Evolutionary conservation across 176 grass and related monocot genomes (phyloP).

Genomic region (Bromus sterilis): DNA sequence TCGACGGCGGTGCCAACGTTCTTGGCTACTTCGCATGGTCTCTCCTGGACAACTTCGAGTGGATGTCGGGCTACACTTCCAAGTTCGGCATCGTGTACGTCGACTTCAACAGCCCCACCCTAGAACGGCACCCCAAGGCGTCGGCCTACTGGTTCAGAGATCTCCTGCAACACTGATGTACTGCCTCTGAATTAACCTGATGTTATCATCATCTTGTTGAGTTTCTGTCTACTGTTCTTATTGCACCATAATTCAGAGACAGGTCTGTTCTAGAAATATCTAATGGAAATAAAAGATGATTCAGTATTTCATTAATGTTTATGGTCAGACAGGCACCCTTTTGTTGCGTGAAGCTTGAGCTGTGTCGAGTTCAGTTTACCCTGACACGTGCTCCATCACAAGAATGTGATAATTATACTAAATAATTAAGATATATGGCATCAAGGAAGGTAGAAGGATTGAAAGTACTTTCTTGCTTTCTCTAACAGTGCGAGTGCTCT

Average conservation of each 20-base stretch:
- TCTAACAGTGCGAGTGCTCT: too few species aligned
- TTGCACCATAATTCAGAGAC: not conserved
- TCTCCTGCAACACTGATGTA: not conserved
- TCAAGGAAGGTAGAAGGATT: too few species aligned
- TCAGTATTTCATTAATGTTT: too few species aligned
- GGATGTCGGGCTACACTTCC: constrained; percentile 40
- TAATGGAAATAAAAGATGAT: not conserved
- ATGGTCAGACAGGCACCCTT: too few species aligned
- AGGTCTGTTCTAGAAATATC: not conserved
- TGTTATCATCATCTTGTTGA: not conserved
- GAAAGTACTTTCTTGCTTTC: too few species aligned
- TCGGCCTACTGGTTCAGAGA: constrained; percentile 66
- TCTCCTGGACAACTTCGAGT: constrained; percentile 66
- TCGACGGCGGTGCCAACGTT: constrained; percentile 46
- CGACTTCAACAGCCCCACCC: constrained; percentile 29
- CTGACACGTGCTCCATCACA: too few species aligned
- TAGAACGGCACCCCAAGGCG: constrained; percentile 43
- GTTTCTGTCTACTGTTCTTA: not conserved
- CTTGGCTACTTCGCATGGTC: constrained; percentile 71
- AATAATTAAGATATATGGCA: too few species aligned
- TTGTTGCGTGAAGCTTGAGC: too few species aligned
- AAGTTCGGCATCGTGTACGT: constrained; percentile 60
- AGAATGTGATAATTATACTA: too few species aligned
- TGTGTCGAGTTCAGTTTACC: too few species aligned
- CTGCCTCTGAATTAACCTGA: not conserved